Base-by-base conservation (phyloP, 139 green algal species). In the Asterochloris erici region DNA sequence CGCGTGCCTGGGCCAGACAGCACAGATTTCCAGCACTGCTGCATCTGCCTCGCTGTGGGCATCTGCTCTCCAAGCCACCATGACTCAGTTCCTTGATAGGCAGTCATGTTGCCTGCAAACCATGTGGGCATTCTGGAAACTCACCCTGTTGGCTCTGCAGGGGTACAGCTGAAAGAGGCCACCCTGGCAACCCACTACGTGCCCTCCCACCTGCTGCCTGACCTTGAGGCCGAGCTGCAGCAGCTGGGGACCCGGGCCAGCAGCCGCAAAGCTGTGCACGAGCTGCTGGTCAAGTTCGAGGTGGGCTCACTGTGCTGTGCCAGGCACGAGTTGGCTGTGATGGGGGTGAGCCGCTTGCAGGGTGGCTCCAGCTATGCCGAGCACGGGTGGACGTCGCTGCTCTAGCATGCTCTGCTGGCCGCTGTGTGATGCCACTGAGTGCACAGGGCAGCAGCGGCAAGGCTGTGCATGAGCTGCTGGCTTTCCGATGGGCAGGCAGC, bases 141-240 rank as follows among this genome's bases (percentile, higher is more conserved):
- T 54, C 38, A 54, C 38, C 38, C 38, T 54, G 38, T 54, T 6
- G 6, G 19, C 11, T 66, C 16, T 79, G 68, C 88, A 93, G 94
- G 94, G 11, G 73, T 82, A 12, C 86, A 95, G 78, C 81, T 95
- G 2, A 91, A 90, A 73, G 86, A 92, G 54, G 87, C 91, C 0
- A 91, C 91, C 16, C 82, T 98, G 10, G 95, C 95, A 14, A 98
- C 95, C 0, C 95, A 98, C 89, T 94, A 90, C 80, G 80, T 98
- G 10, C 88, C 87, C 28, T 94, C 87, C 0, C 69, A 78, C 14
- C 26, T 83, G 29, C 85, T 98, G 16, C 70, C 84, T 0, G 85
- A 86, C 19, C 28, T 95, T 63, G 75, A 89, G 81, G 11, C 76
- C 26, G 61, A 80, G 69, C 75, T 97, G 47, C 60, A 84, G 23